Evolutionary conservation across 2,329 filamentous ascomycete species (phyloP).

Genomic region (Phoma sp.): DNA sequence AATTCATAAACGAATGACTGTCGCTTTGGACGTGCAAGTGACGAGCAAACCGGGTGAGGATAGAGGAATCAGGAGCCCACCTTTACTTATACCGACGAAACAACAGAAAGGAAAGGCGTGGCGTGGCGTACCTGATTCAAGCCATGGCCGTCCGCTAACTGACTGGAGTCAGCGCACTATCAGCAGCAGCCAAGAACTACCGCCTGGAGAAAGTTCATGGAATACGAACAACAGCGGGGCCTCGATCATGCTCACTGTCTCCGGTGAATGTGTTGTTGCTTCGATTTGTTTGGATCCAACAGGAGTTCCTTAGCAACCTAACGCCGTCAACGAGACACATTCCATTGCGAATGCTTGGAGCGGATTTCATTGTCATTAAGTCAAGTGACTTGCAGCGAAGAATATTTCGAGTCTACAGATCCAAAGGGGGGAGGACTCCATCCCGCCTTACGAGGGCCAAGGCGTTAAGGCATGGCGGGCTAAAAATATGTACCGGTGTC

Average conservation of each 20-base stretch:
- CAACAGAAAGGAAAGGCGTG: conserved; percentile 22
- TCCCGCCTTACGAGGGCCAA: conserved; percentile 19
- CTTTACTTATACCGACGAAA: conserved; percentile 32
- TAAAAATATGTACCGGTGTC: conserved; percentile 25
- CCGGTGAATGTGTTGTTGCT: conserved; percentile 3
- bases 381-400: conserved; percentile 3
- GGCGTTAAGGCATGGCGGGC: conserved; percentile 15
- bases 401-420: neutral
- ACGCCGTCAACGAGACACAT: neutral
- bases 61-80: conserved; percentile 5
- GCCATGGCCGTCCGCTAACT: conserved; percentile 21
- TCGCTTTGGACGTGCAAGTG: conserved; percentile 30
- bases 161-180: conserved; percentile 22
- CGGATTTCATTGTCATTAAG: neutral
- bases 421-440: neutral
- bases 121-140: conserved; percentile 29
- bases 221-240: conserved; percentile 27
- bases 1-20: conserved; percentile 35
- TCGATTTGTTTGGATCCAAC: neutral
- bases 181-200: conserved; percentile 29
- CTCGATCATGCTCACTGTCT: neutral
- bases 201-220: conserved; percentile 17
- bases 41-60: conserved; percentile 33
- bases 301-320: neutral
- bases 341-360: neutral